These are phyloP conservation scores for Diplodia seriata DNA, from an alignment of 2,329 filamentous ascomycete genomes.

Conservation along the genomic window DNA sequence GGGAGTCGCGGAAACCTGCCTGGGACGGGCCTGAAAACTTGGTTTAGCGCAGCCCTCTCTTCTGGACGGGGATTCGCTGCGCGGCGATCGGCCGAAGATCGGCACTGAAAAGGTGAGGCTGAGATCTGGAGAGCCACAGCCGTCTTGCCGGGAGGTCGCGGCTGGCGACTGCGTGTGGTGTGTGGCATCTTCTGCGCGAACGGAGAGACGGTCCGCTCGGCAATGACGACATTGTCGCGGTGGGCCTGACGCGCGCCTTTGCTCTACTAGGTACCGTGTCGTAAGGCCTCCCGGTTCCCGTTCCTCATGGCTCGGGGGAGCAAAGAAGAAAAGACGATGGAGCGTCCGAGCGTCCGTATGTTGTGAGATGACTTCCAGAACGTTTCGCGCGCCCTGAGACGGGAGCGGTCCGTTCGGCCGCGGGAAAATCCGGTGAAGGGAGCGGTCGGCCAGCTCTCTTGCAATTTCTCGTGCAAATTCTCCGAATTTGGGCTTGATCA, in stretches of 20 bases:
- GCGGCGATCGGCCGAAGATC: conserved; percentile 5
- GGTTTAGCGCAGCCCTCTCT: neutral
- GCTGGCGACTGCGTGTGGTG: neutral
- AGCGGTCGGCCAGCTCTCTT: neutral
- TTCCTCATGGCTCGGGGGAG: neutral
- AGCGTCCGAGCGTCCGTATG: conserved; percentile 15
- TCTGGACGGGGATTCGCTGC: neutral
- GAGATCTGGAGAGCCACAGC: neutral
- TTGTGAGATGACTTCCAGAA: conserved; percentile 8
- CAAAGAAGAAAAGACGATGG: neutral
- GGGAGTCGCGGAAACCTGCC: neutral
- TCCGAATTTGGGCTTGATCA: neutral
- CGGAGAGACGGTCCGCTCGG: neutral
- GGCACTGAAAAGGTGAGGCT: neutral
- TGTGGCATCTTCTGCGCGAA: neutral
- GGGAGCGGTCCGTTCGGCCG: conserved; percentile 4
- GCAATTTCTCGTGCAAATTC: neutral
- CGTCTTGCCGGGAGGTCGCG: neutral
- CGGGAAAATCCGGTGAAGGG: conserved; percentile 1
- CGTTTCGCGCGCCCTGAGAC: conserved; percentile 1
- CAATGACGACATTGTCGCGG: conserved; percentile 11
- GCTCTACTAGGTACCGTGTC: neutral
- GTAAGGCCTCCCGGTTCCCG: neutral
- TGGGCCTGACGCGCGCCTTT: neutral
- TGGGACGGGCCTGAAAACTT: neutral